Evolutionary conservation across 108 stramenopile species (phyloP).

Genomic region (Ochromonas danica): DNA sequence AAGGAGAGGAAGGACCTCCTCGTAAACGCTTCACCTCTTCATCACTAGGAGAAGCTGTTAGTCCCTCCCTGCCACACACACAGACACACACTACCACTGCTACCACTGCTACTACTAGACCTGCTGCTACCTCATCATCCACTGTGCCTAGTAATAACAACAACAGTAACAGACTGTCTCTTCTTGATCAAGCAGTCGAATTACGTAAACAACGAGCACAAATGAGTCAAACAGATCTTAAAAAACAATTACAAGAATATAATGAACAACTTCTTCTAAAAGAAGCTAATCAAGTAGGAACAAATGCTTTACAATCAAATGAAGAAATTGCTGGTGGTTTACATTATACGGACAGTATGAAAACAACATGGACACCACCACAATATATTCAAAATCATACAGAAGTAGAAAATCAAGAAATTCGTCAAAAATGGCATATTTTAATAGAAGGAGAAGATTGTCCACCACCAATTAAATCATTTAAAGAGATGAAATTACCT

Average conservation of each 20-base stretch:
- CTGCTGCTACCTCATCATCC: background rate
- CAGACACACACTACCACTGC: background rate
- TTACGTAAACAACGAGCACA: background rate
- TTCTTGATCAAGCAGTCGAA: background rate
- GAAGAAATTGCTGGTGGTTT: slow-evolving; percentile 83
- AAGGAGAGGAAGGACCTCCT: background rate
- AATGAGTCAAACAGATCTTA: background rate
- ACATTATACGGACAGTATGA: slow-evolving; percentile 70
- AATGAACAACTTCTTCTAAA: slow-evolving; percentile 57
- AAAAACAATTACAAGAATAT: background rate
- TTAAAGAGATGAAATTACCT: slow-evolving; percentile 91
- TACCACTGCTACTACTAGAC: background rate
- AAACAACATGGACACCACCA: slow-evolving; percentile 84
- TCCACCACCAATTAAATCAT: slow-evolving; percentile 81
- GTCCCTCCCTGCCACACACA: too few relatives aligned
- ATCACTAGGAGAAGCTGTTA: too few relatives aligned
- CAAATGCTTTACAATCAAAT: slow-evolving; percentile 90
- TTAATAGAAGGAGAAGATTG: slow-evolving; percentile 83
- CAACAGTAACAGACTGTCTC: background rate
- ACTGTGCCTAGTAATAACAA: background rate
- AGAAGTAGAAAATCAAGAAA: slow-evolving; percentile 66
- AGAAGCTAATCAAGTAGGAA: slow-evolving; percentile 88
- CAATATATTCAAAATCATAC: slow-evolving; percentile 66
- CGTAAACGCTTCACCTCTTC: background rate
- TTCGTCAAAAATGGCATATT: slow-evolving; percentile 92